These are phyloP conservation scores for Lasiodiplodia citricola DNA, from an alignment of 2,329 filamentous ascomycete genomes.

Conservation along the genomic window DNA sequence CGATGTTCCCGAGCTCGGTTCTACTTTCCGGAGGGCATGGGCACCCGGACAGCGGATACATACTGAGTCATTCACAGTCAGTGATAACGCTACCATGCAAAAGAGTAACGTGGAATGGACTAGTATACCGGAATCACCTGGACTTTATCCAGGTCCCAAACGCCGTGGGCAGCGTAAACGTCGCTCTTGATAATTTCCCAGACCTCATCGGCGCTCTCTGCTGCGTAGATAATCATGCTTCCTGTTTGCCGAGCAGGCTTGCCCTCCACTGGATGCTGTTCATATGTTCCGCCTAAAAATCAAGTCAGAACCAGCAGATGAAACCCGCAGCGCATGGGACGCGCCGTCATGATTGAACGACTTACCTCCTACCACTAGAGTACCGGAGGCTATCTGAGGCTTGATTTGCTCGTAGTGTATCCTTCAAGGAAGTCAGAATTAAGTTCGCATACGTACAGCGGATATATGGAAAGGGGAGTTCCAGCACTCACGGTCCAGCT, in stretches of 20 bases:
- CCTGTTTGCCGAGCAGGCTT: neutral
- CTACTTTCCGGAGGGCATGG: neutral
- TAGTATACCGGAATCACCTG: neutral
- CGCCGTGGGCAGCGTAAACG: neutral
- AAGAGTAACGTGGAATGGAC: neutral
- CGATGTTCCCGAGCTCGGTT: neutral
- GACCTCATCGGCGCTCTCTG: neutral
- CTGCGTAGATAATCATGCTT: neutral
- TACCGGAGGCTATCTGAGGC: neutral
- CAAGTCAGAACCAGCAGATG: neutral
- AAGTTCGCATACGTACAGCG: accelerated
- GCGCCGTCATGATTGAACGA: neutral
- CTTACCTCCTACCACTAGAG: neutral
- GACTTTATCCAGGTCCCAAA: neutral
- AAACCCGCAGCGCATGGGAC: neutral
- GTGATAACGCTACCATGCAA: neutral
- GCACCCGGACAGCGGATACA: neutral
- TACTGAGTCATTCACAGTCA: neutral
- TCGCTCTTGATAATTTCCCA: neutral
- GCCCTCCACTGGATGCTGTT: neutral
- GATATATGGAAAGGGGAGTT: neutral
- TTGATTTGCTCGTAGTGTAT: neutral
- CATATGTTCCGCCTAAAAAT: neutral
- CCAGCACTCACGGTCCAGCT: neutral
- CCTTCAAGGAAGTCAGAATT: neutral